A percentile compares a stretch with the other conserved stretches of the same genome.
phyloP scores from a whole-genome alignment of 2,329 filamentous ascomycete species.

The Biscogniauxia marginata region DNA sequence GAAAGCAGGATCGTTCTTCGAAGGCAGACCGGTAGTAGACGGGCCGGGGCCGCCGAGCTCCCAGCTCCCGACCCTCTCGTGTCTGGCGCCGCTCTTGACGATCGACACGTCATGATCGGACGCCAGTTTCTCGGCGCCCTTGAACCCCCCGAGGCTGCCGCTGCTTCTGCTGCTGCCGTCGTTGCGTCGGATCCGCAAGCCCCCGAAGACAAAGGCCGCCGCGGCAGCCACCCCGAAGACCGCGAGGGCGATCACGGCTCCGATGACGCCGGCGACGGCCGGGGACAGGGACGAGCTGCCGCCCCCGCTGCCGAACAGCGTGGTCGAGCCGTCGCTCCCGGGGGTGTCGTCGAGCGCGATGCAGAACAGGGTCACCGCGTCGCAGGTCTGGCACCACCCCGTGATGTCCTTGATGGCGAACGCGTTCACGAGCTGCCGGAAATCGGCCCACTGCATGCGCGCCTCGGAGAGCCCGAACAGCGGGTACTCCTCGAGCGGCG shows the following conservation, averaged over 20 bases:
- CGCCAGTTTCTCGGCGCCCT: slow-evolving; percentile 43
- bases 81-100: slow-evolving; percentile 37
- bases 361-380: slow-evolving; percentile 40
- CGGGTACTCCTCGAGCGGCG: slow-evolving; percentile 36
- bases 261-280: slow-evolving; percentile 46
- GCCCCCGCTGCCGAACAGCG: neutral
- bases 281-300: slow-evolving; percentile 30
- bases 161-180: slow-evolving; percentile 5
- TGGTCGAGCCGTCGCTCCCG: neutral
- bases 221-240: slow-evolving; percentile 25
- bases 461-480: slow-evolving; percentile 40
- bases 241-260: slow-evolving; percentile 40
- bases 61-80: slow-evolving; percentile 51
- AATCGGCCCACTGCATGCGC: slow-evolving; percentile 39
- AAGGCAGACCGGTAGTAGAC: slow-evolving; percentile 6
- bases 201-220: slow-evolving; percentile 30
- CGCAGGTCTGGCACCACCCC: slow-evolving; percentile 47
- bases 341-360: slow-evolving; percentile 9
- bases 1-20: slow-evolving; percentile 15
- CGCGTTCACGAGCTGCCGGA: slow-evolving; percentile 36
- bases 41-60: slow-evolving; percentile 37
- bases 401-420: slow-evolving; percentile 34
- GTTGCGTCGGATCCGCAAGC: slow-evolving; percentile 29
- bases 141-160: slow-evolving; percentile 39
- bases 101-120: slow-evolving; percentile 44